Percentiles rank a stretch among this genome's conserved stretches.
These are phyloP conservation scores for Termitomyces sp. DNA, from an alignment of 768 basidiomycete species.

Conservation along the genomic window DNA sequence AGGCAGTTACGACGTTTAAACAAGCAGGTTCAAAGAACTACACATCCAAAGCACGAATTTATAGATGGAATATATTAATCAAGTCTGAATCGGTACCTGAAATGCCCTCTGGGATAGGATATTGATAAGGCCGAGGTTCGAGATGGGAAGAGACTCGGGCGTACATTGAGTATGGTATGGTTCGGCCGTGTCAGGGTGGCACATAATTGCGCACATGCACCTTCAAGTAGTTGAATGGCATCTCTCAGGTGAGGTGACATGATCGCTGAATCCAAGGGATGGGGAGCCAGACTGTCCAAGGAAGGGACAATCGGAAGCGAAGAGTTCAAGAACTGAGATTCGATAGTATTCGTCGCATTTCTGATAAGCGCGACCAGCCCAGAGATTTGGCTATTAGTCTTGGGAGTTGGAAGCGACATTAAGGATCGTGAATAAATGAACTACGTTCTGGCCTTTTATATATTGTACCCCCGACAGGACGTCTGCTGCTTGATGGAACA, in stretches of 20 bases:
- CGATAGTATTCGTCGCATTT: constrained; percentile 12
- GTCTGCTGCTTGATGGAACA: too few species aligned
- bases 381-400: constrained; percentile 3
- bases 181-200: constrained; percentile 20
- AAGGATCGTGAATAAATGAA: too few species aligned
- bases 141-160: neutral
- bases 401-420: too few species aligned
- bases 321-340: constrained; percentile 10
- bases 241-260: constrained; percentile 14
- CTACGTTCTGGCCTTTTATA: too few species aligned
- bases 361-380: constrained; percentile 13
- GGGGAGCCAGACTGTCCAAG: constrained; percentile 15
- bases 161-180: constrained; percentile 20
- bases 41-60: constrained; percentile 1
- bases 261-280: constrained; percentile 17
- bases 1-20: constrained; percentile 26
- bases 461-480: too few species aligned
- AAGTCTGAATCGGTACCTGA: neutral
- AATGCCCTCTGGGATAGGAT: neutral
- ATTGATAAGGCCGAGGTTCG: neutral
- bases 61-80: neutral
- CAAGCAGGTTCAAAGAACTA: constrained; percentile 26
- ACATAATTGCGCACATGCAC: constrained; percentile 22
- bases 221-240: constrained; percentile 21
- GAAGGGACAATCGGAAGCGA: constrained; percentile 11